Evolutionary conservation across 257 asterid species (phyloP).

Genomic region (Orobanche coerulescens): DNA sequence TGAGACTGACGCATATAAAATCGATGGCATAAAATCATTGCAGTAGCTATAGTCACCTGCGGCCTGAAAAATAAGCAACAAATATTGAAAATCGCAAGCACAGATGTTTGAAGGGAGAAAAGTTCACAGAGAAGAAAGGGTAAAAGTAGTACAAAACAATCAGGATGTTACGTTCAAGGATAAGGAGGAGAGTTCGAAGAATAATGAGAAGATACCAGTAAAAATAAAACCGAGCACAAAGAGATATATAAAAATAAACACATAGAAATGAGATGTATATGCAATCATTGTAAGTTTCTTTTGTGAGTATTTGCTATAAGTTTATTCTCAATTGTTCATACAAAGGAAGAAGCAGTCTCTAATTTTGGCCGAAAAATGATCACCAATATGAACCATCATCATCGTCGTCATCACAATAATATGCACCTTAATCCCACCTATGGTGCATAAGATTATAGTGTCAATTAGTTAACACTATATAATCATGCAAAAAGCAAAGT

Average conservation of each 20-base stretch:
- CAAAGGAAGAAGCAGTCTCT: neutral
- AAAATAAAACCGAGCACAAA: neutral
- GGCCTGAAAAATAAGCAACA: slow-evolving; percentile 40
- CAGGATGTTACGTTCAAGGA: neutral
- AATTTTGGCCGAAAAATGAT: neutral
- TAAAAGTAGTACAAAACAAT: neutral
- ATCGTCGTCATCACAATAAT: too few species aligned
- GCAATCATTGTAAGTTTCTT: neutral
- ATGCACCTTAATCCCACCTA: too few species aligned
- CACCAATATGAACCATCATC: neutral
- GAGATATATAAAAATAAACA: neutral
- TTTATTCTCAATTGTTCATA: neutral
- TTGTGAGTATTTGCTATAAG: neutral
- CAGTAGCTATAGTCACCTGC: slow-evolving; percentile 53
- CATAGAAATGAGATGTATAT: neutral
- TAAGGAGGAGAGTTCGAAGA: neutral
- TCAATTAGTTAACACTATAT: too few species aligned
- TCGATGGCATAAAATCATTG: slow-evolving; percentile 52
- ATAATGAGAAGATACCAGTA: neutral
- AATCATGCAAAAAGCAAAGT: too few species aligned
- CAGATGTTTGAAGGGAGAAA: neutral
- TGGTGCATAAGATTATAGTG: too few species aligned
- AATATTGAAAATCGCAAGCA: slow-evolving; percentile 15
- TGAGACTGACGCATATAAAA: slow-evolving; percentile 63
- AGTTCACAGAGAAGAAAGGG: neutral